Conservation (phyloP, 75 land plant genomes). For the Sequoiadendron giganteum region DNA sequence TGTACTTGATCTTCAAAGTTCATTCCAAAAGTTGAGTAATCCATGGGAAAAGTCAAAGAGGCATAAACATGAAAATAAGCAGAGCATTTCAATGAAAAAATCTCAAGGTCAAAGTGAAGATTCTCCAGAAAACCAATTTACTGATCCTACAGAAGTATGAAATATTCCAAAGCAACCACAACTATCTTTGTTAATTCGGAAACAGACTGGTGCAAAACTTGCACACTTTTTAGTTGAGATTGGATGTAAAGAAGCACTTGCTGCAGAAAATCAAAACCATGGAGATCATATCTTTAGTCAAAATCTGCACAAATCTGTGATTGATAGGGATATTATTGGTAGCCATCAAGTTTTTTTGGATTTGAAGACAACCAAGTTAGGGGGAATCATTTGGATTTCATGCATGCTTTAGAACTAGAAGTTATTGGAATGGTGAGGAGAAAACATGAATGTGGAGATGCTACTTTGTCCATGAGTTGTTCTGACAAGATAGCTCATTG, state of each 20-base stretch:
- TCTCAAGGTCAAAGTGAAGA: slow-evolving; percentile 9
- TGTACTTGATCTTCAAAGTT: background rate
- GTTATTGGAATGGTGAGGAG: slow-evolving; percentile 62
- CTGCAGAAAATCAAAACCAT: slow-evolving; percentile 18
- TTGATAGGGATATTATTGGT: background rate
- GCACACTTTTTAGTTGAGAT: slow-evolving; percentile 24
- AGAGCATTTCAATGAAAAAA: slow-evolving; percentile 6
- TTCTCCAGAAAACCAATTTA: background rate
- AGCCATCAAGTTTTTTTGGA: slow-evolving; percentile 1
- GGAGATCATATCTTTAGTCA: slow-evolving; percentile 3
- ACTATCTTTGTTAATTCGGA: slow-evolving; percentile 1
- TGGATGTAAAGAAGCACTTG: slow-evolving; percentile 19
- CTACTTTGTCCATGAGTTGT: slow-evolving; percentile 95
- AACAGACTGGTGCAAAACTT: slow-evolving; percentile 44
- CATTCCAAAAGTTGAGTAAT: slow-evolving; percentile 1
- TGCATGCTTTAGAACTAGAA: slow-evolving; percentile 8
- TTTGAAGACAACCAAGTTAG: slow-evolving; percentile 3
- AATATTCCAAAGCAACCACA: background rate
- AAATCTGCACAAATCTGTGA: background rate
- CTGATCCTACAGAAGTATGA: background rate
- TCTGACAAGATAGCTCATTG: slow-evolving; percentile 95
- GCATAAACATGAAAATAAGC: slow-evolving; percentile 7
- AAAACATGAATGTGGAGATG: slow-evolving; percentile 97
- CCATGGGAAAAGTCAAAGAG: background rate
- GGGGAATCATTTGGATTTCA: slow-evolving; percentile 12